Evolutionary conservation across 2,329 filamentous ascomycete species (phyloP).

Genomic region (Stromatinia cepivora): DNA sequence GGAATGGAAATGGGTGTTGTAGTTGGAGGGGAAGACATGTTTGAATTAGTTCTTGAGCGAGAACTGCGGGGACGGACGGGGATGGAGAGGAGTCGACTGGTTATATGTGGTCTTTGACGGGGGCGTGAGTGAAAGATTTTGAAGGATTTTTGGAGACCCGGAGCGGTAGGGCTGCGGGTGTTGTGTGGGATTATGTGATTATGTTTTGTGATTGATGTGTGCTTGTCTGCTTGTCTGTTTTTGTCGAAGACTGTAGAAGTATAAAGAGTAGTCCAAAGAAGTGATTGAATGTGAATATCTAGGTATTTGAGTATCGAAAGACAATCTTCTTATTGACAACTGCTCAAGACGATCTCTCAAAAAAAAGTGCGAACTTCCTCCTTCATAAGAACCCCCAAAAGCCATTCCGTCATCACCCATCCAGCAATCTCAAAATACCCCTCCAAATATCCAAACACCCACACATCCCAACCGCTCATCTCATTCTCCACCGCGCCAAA

Average conservation of each 20-base stretch:
- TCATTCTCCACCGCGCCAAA: constrained; percentile 14
- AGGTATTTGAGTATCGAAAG: constrained; percentile 12
- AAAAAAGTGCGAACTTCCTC: constrained; percentile 17
- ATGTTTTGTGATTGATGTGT: constrained; percentile 5
- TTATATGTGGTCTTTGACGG: constrained; percentile 18
- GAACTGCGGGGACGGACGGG: background rate
- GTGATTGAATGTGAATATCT: constrained; percentile 12
- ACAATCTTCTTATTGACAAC: constrained; percentile 6
- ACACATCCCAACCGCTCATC: constrained; percentile 14
- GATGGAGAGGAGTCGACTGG: constrained; percentile 13
- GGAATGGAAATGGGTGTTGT: background rate
- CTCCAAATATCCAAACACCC: too few relatives aligned
- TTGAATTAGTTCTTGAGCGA: constrained; percentile 5
- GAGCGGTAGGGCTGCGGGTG: background rate
- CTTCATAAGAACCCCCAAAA: constrained; percentile 18
- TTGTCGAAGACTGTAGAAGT: background rate
- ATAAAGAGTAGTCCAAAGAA: background rate
- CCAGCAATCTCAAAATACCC: background rate
- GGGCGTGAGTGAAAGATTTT: constrained; percentile 20
- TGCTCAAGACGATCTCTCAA: constrained; percentile 6
- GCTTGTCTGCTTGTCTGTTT: background rate
- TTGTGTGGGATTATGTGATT: constrained; percentile 17
- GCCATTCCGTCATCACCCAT: constrained; percentile 14
- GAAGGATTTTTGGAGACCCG: constrained; percentile 4
- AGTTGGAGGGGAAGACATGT: constrained; percentile 11